A percentile compares a stretch with the other conserved stretches of the same genome.
phyloP scores from a whole-genome alignment of 768 basidiomycete species.

The Tricholoma bakamatsutake region DNA sequence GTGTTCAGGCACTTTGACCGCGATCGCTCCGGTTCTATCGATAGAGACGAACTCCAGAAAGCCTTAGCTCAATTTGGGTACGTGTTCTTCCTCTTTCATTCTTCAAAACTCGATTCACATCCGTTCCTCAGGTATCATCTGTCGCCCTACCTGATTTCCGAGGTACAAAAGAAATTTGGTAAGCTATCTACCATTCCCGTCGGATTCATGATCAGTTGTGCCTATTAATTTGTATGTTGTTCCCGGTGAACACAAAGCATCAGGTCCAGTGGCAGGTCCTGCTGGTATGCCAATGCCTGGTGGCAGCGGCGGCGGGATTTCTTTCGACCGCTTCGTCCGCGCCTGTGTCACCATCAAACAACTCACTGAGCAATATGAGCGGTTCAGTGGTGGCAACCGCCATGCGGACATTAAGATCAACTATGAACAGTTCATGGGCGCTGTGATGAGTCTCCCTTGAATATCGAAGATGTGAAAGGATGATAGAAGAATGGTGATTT shows the following conservation, averaged over 20 bases:
- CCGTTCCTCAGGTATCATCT: constrained; percentile 49
- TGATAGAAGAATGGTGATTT: not conserved
- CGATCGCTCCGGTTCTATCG: constrained; percentile 80
- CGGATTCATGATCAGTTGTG: not conserved
- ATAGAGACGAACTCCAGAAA: constrained; percentile 56
- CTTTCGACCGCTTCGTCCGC: constrained; percentile 83
- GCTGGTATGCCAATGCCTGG: constrained; percentile 24
- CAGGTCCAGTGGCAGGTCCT: constrained; percentile 24
- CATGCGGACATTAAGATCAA: constrained; percentile 72
- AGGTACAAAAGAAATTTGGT: constrained; percentile 82
- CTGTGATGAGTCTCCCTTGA: constrained; percentile 60
- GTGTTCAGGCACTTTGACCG: constrained; percentile 80
- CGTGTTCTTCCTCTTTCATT: constrained; percentile 6
- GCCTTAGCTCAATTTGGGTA: constrained; percentile 75
- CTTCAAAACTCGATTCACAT: not conserved
- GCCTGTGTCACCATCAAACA: constrained; percentile 82
- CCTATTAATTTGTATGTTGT: constrained; percentile 25
- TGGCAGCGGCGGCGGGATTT: constrained; percentile 46
- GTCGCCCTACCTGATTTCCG: constrained; percentile 54
- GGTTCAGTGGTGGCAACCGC: constrained; percentile 53
- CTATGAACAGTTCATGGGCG: constrained; percentile 69
- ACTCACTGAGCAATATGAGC: constrained; percentile 63
- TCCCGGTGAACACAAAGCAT: constrained; percentile 56
- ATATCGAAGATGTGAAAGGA: not conserved
- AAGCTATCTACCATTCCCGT: constrained; percentile 14